phyloP scores from a whole-genome alignment of 2,329 filamentous ascomycete genomes.

The Colletotrichum lindemuthianum region DNA sequence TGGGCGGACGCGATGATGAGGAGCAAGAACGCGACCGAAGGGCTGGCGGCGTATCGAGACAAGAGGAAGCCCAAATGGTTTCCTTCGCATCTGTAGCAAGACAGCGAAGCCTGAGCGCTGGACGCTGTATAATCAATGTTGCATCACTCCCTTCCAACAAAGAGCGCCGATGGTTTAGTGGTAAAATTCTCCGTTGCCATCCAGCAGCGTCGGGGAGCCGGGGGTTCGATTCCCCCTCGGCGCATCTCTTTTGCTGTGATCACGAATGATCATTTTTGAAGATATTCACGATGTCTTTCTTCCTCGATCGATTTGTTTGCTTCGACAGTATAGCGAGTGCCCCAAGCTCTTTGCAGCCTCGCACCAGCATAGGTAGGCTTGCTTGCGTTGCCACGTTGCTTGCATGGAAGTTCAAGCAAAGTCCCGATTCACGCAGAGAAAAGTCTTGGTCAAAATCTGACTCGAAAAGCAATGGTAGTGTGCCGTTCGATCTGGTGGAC shows the following conservation, averaged over 20 bases:
- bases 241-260: background rate
- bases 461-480: slow-evolving; percentile 1
- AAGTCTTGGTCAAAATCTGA: background rate
- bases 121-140: too few relatives aligned
- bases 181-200: slow-evolving; percentile 37
- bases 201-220: slow-evolving; percentile 35
- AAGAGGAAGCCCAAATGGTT: slow-evolving; percentile 45
- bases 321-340: too few relatives aligned
- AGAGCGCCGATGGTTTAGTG: slow-evolving; percentile 35
- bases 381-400: background rate
- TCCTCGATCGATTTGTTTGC: too few relatives aligned
- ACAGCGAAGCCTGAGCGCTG: background rate
- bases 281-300: too few relatives aligned
- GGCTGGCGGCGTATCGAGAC: slow-evolving; percentile 43
- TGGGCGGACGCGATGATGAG: slow-evolving; percentile 44
- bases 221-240: slow-evolving; percentile 36
- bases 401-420: background rate
- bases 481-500: background rate
- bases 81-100: slow-evolving; percentile 37
- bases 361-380: too few relatives aligned
- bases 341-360: too few relatives aligned
- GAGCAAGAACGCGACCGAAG: slow-evolving; percentile 43
- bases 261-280: background rate
- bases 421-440: background rate
- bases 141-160: too few relatives aligned